Base-by-base conservation (phyloP, 352 stramenopile species). In the Pythium dissotocum region DNA sequence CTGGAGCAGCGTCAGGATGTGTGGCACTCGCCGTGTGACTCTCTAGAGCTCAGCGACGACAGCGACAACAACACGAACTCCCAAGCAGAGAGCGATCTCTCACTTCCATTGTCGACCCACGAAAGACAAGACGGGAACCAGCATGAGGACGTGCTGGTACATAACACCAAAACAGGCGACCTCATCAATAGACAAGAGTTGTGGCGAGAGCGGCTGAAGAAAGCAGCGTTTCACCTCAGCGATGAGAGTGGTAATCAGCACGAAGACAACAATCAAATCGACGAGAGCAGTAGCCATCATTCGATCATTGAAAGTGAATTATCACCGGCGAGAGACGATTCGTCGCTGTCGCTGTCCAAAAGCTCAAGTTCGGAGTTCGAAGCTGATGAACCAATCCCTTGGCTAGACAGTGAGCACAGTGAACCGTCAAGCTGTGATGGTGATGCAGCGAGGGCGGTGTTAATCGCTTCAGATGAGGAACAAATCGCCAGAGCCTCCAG, bases 291-390 rank as follows among this genome's bases (percentile, higher is more conserved):
- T 16, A 51, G 42, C 26, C 14, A 51, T 26, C 42, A 21, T 10
- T 51, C 42, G 6, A 51, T 51, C 18, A 7, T 8, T 5, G 42
- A 51, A 6, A 51, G 42, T 16, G 42, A 51, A 8, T 6, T 13
- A 7, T 13, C 14, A 3, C 13, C n/a, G 4, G 42, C 26, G 18
- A 24, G 18, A 62, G 53, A 62, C 8, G 9, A 36, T 1, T 28
- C 40, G 2, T 63, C 63, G 26, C 28, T 71, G 18, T 61, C 64
- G 46, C 38, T 65, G 18, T 65, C 64, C 2, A 65, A 32, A 36
- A 26, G 57, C 35, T 60, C 63, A 5, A 42, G 57, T 3, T 69
- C 63, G 1, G 55, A 64, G 21, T 24, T 24, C 21, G 21, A 24
- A 3, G 14, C 2, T 9, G 48, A 5, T 10, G 16, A 10, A 51